Evolutionary conservation across 495 filamentous ascomycete species (phyloP).

Genomic region (Physcia stellaris): DNA sequence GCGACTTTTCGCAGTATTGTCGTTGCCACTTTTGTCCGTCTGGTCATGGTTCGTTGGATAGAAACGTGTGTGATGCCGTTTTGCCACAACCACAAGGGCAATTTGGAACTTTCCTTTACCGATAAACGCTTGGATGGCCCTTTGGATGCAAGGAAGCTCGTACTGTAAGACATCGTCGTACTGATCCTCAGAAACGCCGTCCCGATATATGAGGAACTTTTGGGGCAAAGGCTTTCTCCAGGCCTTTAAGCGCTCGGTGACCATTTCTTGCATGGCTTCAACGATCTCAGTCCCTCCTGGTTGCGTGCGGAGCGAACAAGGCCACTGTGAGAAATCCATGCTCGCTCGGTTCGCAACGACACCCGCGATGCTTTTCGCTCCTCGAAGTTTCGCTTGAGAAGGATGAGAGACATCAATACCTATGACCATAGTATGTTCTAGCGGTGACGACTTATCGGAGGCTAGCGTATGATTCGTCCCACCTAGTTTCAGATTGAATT

Average conservation of each 20-base stretch:
- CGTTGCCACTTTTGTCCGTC: no score
- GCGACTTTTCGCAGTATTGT: slow-evolving; percentile 30
- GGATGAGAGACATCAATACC: slow-evolving; percentile 88
- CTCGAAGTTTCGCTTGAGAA: slow-evolving; percentile 46
- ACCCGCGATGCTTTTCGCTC: slow-evolving; percentile 57
- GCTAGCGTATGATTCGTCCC: slow-evolving; percentile 58
- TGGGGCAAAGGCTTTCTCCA: slow-evolving; percentile 47
- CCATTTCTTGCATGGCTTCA: slow-evolving; percentile 37
- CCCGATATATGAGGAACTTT: slow-evolving; percentile 76
- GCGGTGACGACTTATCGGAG: slow-evolving; percentile 32
- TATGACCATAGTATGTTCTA: slow-evolving; percentile 67
- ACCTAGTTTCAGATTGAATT: slow-evolving; percentile 78
- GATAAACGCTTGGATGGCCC: slow-evolving; percentile 44
- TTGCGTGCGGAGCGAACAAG: slow-evolving; percentile 49
- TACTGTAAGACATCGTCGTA: slow-evolving; percentile 44
- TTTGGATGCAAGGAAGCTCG: slow-evolving; percentile 43
- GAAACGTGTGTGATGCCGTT: slow-evolving; percentile 87
- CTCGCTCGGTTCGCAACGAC: slow-evolving; percentile 71
- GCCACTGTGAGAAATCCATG: slow-evolving; percentile 60
- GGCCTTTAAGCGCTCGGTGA: slow-evolving; percentile 44
- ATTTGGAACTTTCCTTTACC: no score
- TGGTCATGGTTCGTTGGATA: slow-evolving; percentile 49
- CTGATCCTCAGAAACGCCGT: slow-evolving; percentile 83
- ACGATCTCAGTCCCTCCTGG: slow-evolving; percentile 46
- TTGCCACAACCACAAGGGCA: no score